A percentile compares a stretch with the other conserved stretches of the same genome.
Conservation (phyloP, 2,329 filamentous ascomycete species). For the Teratosphaeria pseudoeucalypti region DNA sequence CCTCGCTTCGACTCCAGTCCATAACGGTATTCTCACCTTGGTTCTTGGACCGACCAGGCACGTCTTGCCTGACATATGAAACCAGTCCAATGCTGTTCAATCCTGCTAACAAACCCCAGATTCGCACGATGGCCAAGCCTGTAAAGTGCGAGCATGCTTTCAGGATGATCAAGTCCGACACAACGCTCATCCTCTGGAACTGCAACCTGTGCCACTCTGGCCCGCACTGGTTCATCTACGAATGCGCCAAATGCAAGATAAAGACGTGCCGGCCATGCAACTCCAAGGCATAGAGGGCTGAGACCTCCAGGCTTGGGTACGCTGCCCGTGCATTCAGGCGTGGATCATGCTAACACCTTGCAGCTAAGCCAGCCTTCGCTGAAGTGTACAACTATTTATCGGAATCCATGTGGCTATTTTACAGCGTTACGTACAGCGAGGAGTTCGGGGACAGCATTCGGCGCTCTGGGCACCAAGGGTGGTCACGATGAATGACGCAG, state of each 20-base stretch:
- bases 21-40: not conserved
- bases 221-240: conserved; percentile 41
- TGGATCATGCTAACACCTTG: not conserved
- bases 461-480: not conserved
- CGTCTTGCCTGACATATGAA: not conserved
- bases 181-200: conserved; percentile 41
- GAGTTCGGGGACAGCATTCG: not conserved
- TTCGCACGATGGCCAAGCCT: conserved; percentile 34
- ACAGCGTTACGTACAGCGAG: not conserved
- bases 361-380: not conserved
- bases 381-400: not conserved
- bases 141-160: conserved; percentile 39
- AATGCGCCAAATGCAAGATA: conserved; percentile 41
- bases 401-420: not conserved
- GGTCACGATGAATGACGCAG: not conserved
- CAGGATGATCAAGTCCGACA: conserved; percentile 43
- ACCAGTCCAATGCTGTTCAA: not conserved
- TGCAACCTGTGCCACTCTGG: conserved; percentile 43
- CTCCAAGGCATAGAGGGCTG: not conserved
- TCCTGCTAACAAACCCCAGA: not conserved
- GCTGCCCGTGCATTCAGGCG: not conserved
- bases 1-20: not conserved
- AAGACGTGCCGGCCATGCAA: conserved; percentile 31
- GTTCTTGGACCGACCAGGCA: not conserved
- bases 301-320: not conserved